Evolutionary conservation across 2,329 filamentous ascomycete species (phyloP), one percentile per base, ranked within the genome.

Genomic region (Fusarium circinatum): DNA sequence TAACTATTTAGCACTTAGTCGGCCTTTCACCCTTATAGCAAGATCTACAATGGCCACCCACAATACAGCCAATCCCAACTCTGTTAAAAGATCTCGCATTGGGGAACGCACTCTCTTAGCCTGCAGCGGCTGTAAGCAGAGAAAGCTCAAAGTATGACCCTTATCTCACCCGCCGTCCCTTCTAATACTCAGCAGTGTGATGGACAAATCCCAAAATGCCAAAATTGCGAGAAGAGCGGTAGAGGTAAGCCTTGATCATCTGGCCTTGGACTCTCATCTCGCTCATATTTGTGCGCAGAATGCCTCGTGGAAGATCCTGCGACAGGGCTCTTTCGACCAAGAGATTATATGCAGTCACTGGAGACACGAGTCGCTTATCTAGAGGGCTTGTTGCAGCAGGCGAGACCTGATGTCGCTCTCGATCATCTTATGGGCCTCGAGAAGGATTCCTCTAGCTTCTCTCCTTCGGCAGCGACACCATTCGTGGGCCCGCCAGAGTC

Each of bases 231-330:
- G 9, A 58, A 70, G 28, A 65, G 44, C 28, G 57, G 61, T 17
- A 61, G 70, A 24, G 70, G 68, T 71, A 41, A 14, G 56, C 51
- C 11, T 11, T 44, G 6, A 10, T 42, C 5, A 5, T 22, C 22
- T 7, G 11, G 22, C 20, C 12, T 14, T 20, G 13, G 18, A 22
- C 10, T 36, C 6, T 20, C 14, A 36, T 18, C 15, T 47, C 18
- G 45, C 44, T 34, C 17, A 45, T 13, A 34, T 34, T 10, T 4
- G 15, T 22, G n/a, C 18, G 4, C 17, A 73, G 70, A 73, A 60
- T 73, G 70, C 13, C 68, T 73, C 20, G 70, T 73, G 11, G 70
- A 73, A 36, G 70, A 71, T 24, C 70, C 70, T 8, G 70, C 70
- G 22, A 73, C 70, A 4, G 70, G 70, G 2, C 26, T 73, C n/a